Percentiles rank a stretch among this genome's conserved stretches.
phyloP scores from a whole-genome alignment of 768 basidiomycete genomes.

The Clavulina sp. region DNA sequence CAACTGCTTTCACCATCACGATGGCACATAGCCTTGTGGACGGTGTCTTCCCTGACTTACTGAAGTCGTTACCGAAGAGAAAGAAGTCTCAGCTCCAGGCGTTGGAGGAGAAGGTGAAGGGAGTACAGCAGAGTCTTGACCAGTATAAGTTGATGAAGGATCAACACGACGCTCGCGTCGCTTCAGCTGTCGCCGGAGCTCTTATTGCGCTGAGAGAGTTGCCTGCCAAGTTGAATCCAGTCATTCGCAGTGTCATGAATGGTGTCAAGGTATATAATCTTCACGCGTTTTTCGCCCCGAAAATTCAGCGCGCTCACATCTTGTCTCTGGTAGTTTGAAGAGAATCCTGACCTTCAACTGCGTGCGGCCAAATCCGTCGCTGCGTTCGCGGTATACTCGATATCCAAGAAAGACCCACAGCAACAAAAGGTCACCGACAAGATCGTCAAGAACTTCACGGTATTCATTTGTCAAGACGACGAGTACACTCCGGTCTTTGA shows the following conservation, averaged over 20 bases:
- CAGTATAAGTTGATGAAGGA: slow-evolving; percentile 68
- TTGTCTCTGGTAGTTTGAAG: slow-evolving; percentile 44
- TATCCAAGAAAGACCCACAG: slow-evolving; percentile 57
- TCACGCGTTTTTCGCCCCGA: background rate
- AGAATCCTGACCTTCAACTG: slow-evolving; percentile 70
- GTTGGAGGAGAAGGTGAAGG: slow-evolving; percentile 59
- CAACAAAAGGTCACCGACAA: no score
- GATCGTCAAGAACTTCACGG: slow-evolving; percentile 92
- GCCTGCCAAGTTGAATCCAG: slow-evolving; percentile 87
- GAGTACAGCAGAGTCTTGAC: slow-evolving; percentile 52
- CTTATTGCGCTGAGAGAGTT: slow-evolving; percentile 73
- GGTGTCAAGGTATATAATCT: slow-evolving; percentile 68
- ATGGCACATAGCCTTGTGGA: slow-evolving; percentile 58
- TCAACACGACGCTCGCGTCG: slow-evolving; percentile 73
- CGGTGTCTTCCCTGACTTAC: slow-evolving; percentile 52
- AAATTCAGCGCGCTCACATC: background rate
- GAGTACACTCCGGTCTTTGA: slow-evolving; percentile 82
- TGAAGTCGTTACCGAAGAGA: slow-evolving; percentile 52
- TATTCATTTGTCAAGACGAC: slow-evolving; percentile 85
- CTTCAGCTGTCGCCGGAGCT: slow-evolving; percentile 78
- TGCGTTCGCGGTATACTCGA: slow-evolving; percentile 61
- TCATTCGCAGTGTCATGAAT: slow-evolving; percentile 94
- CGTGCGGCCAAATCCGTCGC: slow-evolving; percentile 80
- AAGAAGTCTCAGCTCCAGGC: slow-evolving; percentile 59
- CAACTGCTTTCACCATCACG: slow-evolving; percentile 59